Evolutionary conservation across 2,329 filamentous ascomycete species (phyloP).

Genomic region (Beauveria scarabaeidicola): DNA sequence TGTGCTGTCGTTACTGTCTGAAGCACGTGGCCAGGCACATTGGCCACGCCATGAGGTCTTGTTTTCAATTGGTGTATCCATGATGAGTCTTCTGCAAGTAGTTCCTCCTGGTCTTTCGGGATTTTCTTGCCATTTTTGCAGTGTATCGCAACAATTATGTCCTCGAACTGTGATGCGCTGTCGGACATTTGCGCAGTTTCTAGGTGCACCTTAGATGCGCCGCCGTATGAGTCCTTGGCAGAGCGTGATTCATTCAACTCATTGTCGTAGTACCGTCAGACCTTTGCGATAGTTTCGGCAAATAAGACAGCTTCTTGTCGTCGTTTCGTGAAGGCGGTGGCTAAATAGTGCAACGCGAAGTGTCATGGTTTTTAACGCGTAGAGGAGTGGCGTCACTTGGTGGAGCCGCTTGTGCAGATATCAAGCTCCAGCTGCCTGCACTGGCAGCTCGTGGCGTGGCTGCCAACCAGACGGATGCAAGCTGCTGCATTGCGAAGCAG

Average conservation of each 20-base stretch:
- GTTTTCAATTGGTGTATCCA: slow-evolving; percentile 26
- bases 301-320: neutral
- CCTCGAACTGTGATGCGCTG: slow-evolving; percentile 11
- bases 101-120: slow-evolving; percentile 29
- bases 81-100: slow-evolving; percentile 27
- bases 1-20: slow-evolving; percentile 20
- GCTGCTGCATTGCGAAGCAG: slow-evolving; percentile 2
- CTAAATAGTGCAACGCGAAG: slow-evolving; percentile 3
- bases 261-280: neutral
- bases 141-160: slow-evolving; percentile 18
- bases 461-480: neutral
- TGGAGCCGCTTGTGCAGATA: slow-evolving; percentile 1
- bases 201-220: neutral
- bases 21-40: slow-evolving; percentile 29
- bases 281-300: neutral
- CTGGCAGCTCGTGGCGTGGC: neutral
- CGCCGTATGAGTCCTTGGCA: neutral
- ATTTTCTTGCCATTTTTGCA: slow-evolving; percentile 24
- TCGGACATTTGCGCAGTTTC: slow-evolving; percentile 7
- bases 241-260: neutral
- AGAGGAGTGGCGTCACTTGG: slow-evolving; percentile 10
- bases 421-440: slow-evolving; percentile 2
- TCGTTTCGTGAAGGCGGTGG: neutral
- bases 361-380: slow-evolving; percentile 2
- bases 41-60: slow-evolving; percentile 18